A percentile compares a stretch with the other conserved stretches of the same genome.
Evolutionary conservation across 164 flowering plant species (phyloP).

Genomic region (Berberis thunbergii): DNA sequence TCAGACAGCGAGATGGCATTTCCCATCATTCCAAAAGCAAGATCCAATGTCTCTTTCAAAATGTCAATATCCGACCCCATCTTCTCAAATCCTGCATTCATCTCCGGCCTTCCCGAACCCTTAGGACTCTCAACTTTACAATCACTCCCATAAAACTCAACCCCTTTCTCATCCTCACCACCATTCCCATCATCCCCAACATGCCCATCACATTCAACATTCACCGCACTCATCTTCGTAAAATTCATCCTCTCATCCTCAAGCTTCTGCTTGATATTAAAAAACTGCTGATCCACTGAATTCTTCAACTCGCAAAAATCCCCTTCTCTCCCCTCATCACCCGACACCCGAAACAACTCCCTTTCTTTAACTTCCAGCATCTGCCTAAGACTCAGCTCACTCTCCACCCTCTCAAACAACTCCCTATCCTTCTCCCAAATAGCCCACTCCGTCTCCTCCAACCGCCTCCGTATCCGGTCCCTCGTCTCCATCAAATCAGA

Average conservation of each 20-base stretch:
- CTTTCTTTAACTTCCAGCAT: constrained; percentile 46
- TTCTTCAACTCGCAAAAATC: constrained; percentile 41
- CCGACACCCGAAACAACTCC: constrained; percentile 23
- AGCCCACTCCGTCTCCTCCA: constrained; percentile 41
- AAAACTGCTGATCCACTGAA: constrained; percentile 50
- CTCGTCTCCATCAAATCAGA: constrained; percentile 41
- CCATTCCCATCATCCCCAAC: constrained; percentile 11
- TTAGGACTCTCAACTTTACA: constrained; percentile 1
- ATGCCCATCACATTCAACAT: constrained; percentile 10
- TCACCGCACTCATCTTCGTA: constrained; percentile 7
- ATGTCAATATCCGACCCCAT: constrained; percentile 60
- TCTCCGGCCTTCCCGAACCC: constrained; percentile 11
- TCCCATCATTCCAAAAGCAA: constrained; percentile 57
- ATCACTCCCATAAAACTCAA: constrained; percentile 1
- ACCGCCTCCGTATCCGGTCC: constrained; percentile 52
- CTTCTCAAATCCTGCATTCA: constrained; percentile 25
- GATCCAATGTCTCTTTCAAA: constrained; percentile 55
- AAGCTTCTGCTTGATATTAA: constrained; percentile 43
- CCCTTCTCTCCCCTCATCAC: constrained; percentile 26
- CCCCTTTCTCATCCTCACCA: constrained; percentile 1
- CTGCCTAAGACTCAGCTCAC: constrained; percentile 43
- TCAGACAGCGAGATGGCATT: constrained; percentile 36
- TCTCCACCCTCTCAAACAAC: constrained; percentile 35
- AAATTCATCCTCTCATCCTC: constrained; percentile 27
- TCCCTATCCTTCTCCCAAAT: constrained; percentile 52